Evolutionary conservation across 2,329 filamentous ascomycete species (phyloP).

Genomic region (Curvularia hawaiiensis): DNA sequence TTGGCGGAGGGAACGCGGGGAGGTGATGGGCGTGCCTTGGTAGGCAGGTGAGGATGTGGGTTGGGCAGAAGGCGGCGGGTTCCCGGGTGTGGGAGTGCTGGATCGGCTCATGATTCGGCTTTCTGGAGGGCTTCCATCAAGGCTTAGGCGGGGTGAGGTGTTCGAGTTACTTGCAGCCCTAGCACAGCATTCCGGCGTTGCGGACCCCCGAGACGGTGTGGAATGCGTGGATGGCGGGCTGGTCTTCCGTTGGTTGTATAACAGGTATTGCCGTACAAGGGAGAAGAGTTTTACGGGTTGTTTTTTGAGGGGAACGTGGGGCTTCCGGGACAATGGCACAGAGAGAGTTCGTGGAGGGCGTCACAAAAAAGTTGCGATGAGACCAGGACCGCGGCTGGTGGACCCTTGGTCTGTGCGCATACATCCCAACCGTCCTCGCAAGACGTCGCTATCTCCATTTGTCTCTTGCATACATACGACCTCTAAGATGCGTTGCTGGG

Average conservation of each 20-base stretch:
- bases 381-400: constrained; percentile 6
- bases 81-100: constrained; percentile 26
- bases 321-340: constrained; percentile 14
- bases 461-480: not conserved
- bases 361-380: constrained; percentile 23
- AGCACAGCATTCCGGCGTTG: constrained; percentile 28
- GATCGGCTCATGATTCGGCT: constrained; percentile 32
- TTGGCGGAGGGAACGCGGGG: constrained; percentile 63
- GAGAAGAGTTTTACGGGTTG: not conserved
- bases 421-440: not conserved
- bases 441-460: not conserved
- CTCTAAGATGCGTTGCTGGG: not conserved
- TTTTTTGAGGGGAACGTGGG: not conserved
- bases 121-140: constrained; percentile 33
- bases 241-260: constrained; percentile 1
- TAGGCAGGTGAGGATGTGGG: constrained; percentile 6
- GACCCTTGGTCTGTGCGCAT: constrained; percentile 15
- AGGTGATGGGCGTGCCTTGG: constrained; percentile 46
- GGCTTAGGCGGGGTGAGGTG: constrained; percentile 10
- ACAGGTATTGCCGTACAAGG: not conserved
- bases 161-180: constrained; percentile 22
- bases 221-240: not conserved
- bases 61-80: constrained; percentile 12
- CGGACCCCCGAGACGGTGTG: constrained; percentile 22
- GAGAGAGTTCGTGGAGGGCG: constrained; percentile 2